These are phyloP conservation scores for Elsinoe batatas DNA, from an alignment of 2,329 filamentous ascomycete genomes.

Conservation along the genomic window DNA sequence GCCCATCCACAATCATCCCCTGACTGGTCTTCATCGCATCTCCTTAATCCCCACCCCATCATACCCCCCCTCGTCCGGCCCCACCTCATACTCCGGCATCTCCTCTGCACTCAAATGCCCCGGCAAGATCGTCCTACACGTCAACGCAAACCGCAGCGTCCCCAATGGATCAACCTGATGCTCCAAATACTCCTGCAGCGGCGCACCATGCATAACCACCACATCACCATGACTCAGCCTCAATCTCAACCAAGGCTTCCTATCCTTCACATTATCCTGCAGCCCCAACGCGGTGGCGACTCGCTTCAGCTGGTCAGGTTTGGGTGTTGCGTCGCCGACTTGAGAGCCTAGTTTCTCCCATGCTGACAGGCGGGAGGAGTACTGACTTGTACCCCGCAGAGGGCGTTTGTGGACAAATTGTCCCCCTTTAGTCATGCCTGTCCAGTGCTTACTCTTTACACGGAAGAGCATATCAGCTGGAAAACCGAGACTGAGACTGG, in stretches of 20 bases:
- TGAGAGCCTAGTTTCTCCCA: slow-evolving; percentile 24
- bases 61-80: slow-evolving; percentile 27
- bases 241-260: slow-evolving; percentile 14
- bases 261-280: slow-evolving; percentile 18
- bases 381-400: slow-evolving; percentile 25
- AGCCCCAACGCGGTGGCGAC: slow-evolving; percentile 31
- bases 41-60: slow-evolving; percentile 23
- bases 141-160: slow-evolving; percentile 47
- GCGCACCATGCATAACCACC: slow-evolving; percentile 51
- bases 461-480: slow-evolving; percentile 50
- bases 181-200: slow-evolving; percentile 52
- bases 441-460: slow-evolving; percentile 43
- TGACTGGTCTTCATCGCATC: neutral
- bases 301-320: slow-evolving; percentile 21
- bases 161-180: slow-evolving; percentile 45
- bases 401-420: slow-evolving; percentile 15
- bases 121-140: slow-evolving; percentile 43
- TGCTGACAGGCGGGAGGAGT: slow-evolving; percentile 27
- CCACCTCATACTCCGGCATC: slow-evolving; percentile 30
- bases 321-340: neutral
- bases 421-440: slow-evolving; percentile 22
- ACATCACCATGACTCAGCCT: slow-evolving; percentile 54
- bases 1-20: no score
- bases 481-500: slow-evolving; percentile 51
- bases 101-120: slow-evolving; percentile 33